Evolutionary conservation across 805 yeast genomes (phyloP), one percentile per base, ranked within the genome.

Genomic region (Candida tammaniensis): DNA sequence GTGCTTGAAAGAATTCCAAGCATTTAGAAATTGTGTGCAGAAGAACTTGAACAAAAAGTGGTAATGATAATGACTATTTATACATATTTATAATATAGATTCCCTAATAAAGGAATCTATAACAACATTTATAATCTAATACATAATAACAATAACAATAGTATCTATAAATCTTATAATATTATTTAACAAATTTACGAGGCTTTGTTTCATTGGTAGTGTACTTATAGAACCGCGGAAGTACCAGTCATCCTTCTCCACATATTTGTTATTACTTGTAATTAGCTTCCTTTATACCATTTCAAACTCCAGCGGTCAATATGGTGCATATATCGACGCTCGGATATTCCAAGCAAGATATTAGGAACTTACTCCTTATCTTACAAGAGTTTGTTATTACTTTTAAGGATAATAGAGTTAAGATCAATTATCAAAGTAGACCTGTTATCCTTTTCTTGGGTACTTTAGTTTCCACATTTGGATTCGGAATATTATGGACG

Each of bases 1-100:
- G n/a, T 79, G 84, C 48, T 61, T 57, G 28, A 48, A 59, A 19
- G 81, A 79, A 51, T 79, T 79, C 38, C 40, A 51, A 15, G 47
- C 48, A 22, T 78, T 76, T 52, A 75, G 69, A 43, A 42, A 54
- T 13, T 79, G 85, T 53, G 78, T 78, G 8, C 43, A 41, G 27
- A 39, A 36, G 33, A 40, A 48, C 14, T 16, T 41, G 29, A 36
- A 30, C 4, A 48, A 48, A 11, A 47, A 43, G 31, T 47, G 43
- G 37, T 47, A 12, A 25, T 7, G 34, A 16, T 4, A 13, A 22
- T 11, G n/a, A 13, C 24, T n/a, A n/a, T n/a, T n/a, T n/a, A n/a
- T n/a, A n/a, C n/a, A n/a, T n/a, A n/a, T n/a, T n/a, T n/a, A n/a
- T n/a, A n/a, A n/a, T n/a, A n/a, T n/a, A n/a, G n/a, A n/a, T n/a